These are phyloP conservation scores for Epichloe sp. DNA, from an alignment of 2,329 filamentous ascomycete species.

Conservation along the genomic window DNA sequence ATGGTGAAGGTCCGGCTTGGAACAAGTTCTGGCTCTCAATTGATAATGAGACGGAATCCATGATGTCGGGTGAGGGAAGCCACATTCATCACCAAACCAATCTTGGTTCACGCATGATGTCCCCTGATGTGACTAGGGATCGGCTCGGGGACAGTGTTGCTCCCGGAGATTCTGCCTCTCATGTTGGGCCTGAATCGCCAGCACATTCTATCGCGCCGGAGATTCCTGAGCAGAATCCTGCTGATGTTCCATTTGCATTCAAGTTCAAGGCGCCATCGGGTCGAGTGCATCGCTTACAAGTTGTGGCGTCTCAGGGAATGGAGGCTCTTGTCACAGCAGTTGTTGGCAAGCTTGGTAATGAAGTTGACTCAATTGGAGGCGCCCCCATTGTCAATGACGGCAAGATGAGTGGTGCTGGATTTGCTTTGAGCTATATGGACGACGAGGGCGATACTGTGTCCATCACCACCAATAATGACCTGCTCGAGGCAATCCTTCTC, in stretches of 20 bases:
- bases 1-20: slow-evolving; percentile 93
- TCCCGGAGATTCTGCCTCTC: slow-evolving; percentile 89
- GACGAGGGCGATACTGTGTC: slow-evolving; percentile 95
- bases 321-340: slow-evolving; percentile 66
- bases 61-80: slow-evolving; percentile 84
- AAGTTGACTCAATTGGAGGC: slow-evolving; percentile 75
- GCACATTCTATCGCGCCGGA: slow-evolving; percentile 48
- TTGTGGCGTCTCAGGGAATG: slow-evolving; percentile 68
- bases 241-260: slow-evolving; percentile 82
- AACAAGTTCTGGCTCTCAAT: slow-evolving; percentile 99
- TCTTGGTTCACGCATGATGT: slow-evolving; percentile 60
- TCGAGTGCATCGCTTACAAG: slow-evolving; percentile 83
- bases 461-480: slow-evolving; percentile 88
- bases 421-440: slow-evolving; percentile 88
- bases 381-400: slow-evolving; percentile 67
- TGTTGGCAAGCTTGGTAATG: slow-evolving; percentile 68
- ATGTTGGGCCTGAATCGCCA: slow-evolving; percentile 71
- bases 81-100: slow-evolving; percentile 54
- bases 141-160: slow-evolving; percentile 69
- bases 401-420: slow-evolving; percentile 62
- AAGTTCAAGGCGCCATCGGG: slow-evolving; percentile 98
- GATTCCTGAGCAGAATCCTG: slow-evolving; percentile 38
- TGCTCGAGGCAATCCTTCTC: slow-evolving; percentile 77
- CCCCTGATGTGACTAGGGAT: slow-evolving; percentile 63
- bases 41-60: slow-evolving; percentile 86